These are phyloP conservation scores for Dendrobium chrysotoxum DNA, from an alignment of 106 monocot genomes.

Conservation along the genomic window DNA sequence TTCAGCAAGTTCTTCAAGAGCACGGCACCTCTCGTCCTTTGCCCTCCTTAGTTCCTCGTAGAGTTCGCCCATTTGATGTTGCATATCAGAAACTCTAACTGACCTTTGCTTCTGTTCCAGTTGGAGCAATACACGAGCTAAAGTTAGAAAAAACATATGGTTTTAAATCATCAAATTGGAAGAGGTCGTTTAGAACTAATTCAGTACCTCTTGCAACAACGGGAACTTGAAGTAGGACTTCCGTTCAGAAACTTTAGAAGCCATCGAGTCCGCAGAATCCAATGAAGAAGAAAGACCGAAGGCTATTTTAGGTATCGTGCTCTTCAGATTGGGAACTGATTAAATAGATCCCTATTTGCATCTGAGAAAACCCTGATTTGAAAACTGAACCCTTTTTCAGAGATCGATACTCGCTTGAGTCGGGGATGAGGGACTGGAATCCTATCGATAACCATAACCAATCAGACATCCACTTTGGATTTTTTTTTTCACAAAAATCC, in stretches of 20 bases:
- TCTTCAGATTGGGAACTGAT: background rate
- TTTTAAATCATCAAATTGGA: background rate
- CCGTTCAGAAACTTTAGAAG: background rate
- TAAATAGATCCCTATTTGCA: background rate
- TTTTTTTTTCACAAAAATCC: background rate
- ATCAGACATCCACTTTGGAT: background rate
- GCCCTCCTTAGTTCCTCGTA: conserved; percentile 51
- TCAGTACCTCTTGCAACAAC: background rate
- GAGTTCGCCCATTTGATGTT: conserved; percentile 33
- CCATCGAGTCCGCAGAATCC: background rate
- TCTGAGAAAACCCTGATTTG: background rate
- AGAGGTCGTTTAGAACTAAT: background rate
- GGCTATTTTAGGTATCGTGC: background rate
- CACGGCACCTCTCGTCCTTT: conserved; percentile 36
- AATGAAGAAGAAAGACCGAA: background rate
- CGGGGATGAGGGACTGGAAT: background rate
- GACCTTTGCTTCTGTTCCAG: conserved; percentile 5
- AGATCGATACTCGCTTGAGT: background rate
- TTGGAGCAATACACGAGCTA: background rate
- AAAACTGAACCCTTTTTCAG: background rate
- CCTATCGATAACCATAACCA: background rate
- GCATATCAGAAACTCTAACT: conserved; percentile 22
- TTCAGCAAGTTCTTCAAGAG: conserved; percentile 34
- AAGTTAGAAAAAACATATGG: background rate
- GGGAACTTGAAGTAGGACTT: background rate